These are phyloP conservation scores for Geotrichum carabidarum DNA, from an alignment of 1,139 yeast species.

Conservation along the genomic window DNA sequence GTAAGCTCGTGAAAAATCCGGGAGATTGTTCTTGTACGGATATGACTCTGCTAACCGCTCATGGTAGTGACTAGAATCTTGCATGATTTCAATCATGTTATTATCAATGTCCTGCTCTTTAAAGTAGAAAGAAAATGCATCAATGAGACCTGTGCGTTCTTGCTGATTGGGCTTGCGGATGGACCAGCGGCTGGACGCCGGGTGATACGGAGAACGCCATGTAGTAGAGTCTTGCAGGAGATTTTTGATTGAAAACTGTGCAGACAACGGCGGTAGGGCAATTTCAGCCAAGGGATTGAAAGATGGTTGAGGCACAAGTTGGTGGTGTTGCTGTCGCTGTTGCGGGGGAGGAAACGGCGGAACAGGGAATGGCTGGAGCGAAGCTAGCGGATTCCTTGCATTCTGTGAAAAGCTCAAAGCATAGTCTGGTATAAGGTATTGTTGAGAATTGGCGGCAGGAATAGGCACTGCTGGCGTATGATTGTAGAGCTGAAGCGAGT, in stretches of 20 bases:
- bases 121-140: slow-evolving; percentile 9
- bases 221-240: not conserved
- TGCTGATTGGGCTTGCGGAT: not conserved
- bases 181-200: not conserved
- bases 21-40: not conserved
- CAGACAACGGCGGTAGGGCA: not conserved
- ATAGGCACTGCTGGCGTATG: not conserved
- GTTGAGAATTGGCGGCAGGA: not conserved
- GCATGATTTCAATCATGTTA: slow-evolving; percentile 10
- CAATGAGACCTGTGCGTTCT: not conserved
- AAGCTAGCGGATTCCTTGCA: not conserved
- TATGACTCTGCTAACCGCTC: not conserved
- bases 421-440: not conserved
- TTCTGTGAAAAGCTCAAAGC: too few species aligned
- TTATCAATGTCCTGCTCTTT: not conserved
- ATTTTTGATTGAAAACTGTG: not conserved
- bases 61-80: slow-evolving; percentile 7
- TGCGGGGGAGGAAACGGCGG: not conserved
- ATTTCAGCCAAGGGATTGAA: too few species aligned
- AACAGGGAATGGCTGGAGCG: not conserved
- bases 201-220: not conserved
- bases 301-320: not conserved
- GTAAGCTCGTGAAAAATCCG: not conserved
- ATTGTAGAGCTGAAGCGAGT: not conserved
- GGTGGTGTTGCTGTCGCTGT: not conserved